phyloP scores from a whole-genome alignment of 768 basidiomycete species.

The Phlebiopsis gigantea region DNA sequence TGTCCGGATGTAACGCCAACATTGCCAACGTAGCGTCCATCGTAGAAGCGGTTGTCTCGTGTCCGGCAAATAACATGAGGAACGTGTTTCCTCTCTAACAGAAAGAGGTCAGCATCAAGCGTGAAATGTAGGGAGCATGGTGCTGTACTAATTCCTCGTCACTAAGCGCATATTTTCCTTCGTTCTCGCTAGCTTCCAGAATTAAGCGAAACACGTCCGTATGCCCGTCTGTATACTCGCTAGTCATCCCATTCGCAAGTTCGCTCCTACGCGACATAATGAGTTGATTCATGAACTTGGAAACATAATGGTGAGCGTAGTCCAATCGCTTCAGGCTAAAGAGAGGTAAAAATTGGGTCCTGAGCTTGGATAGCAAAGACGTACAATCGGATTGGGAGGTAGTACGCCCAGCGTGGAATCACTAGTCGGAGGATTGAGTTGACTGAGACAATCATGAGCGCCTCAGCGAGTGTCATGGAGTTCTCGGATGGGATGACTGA shows the following conservation, averaged over 20 bases:
- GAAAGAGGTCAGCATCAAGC: neutral
- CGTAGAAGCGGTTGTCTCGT: neutral
- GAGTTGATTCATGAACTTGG: neutral
- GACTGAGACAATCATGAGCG: neutral
- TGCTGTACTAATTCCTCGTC: slow-evolving; percentile 3
- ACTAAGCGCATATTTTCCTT: slow-evolving; percentile 1
- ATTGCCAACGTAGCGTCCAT: neutral
- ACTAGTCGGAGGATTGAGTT: neutral
- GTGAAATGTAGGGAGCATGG: neutral
- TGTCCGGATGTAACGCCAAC: slow-evolving; percentile 1
- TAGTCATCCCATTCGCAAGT: neutral
- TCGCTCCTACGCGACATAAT: neutral
- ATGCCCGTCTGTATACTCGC: neutral
- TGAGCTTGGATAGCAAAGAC: neutral
- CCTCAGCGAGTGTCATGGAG: slow-evolving; percentile 1
- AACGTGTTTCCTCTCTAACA: slow-evolving; percentile 6
- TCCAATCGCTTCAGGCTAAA: neutral
- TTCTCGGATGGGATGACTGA: neutral
- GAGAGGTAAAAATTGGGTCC: neutral
- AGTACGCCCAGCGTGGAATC: neutral
- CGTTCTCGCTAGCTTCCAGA: slow-evolving; percentile 2
- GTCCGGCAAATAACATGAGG: slow-evolving; percentile 6
- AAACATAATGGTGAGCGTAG: neutral
- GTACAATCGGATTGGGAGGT: neutral
- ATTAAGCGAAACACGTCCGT: slow-evolving; percentile 1